phyloP scores from a whole-genome alignment of 2,329 filamentous ascomycete genomes.

The Pezicula neosporulosa region DNA sequence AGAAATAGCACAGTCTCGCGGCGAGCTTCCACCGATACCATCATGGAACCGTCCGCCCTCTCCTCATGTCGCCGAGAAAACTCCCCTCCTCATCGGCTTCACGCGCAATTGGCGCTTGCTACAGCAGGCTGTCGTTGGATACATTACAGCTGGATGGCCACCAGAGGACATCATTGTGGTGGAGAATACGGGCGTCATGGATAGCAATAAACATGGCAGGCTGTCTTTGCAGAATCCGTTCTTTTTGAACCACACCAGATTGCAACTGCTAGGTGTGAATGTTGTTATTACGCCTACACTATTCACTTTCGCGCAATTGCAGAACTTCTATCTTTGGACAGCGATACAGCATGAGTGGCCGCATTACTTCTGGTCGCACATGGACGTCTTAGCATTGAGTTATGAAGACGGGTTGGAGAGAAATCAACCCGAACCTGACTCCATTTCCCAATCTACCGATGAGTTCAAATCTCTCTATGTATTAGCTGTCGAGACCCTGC shows the following conservation, averaged over 20 bases:
- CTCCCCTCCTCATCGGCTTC: conserved; percentile 53
- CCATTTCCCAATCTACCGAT: neutral
- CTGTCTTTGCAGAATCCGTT: conserved; percentile 49
- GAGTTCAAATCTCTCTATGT: neutral
- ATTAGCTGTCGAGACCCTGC: neutral
- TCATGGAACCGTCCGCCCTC: conserved; percentile 37
- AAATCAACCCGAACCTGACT: neutral
- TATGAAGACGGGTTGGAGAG: conserved; percentile 29
- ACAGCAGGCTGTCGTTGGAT: conserved; percentile 48
- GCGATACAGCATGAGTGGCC: conserved; percentile 38
- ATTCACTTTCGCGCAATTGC: conserved; percentile 48
- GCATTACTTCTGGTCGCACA: conserved; percentile 50
- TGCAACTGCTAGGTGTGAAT: conserved; percentile 44
- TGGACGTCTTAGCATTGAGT: conserved; percentile 44
- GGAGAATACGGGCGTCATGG: conserved; percentile 52
- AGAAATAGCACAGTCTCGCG: conserved; percentile 1
- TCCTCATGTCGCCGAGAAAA: conserved; percentile 33
- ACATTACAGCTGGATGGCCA: conserved; percentile 53
- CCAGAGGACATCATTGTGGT: conserved; percentile 49
- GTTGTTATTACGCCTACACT: conserved; percentile 45
- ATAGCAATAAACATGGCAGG: conserved; percentile 41
- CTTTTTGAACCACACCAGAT: conserved; percentile 45
- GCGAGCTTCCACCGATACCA: conserved; percentile 37
- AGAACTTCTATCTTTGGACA: conserved; percentile 46
- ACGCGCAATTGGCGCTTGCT: conserved; percentile 49